Base-by-base conservation (phyloP, 2,329 filamentous ascomycete species). In the Arthroderma uncinatum region DNA sequence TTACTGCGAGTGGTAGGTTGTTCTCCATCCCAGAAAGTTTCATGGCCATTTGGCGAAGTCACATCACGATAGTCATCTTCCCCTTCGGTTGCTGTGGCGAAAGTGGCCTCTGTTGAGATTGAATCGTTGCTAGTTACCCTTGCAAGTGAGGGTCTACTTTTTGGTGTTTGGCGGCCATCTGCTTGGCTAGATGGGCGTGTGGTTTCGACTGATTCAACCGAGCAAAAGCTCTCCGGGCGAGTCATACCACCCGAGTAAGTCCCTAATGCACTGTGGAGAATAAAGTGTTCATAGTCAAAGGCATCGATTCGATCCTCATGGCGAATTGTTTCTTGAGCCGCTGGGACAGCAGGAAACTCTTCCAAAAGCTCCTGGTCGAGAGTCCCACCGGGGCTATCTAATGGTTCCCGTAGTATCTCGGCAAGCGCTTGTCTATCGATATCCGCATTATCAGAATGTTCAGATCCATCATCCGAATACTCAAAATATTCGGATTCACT, bases 271-370 rank as follows among this genome's bases (percentile, higher is more conserved):
- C 89, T 95, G 70, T 96, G 90, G 12, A 96, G 78, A 70, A 95
- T 95, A 73, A 96, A 96, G 68, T 95, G 85, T 70, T 95, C 88
- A 61, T 97, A 97, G 69, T 97, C 92, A 66, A 97, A 97, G 0
- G 91, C 91, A 70, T 97, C 92, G 63, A 91, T 85, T 19, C 92
- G 86, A 69, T 96, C 90, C 73, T 97, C 92, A 66, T 97, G 92
- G 0, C 89, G 89, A 4, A 86, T 73, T 7, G 80, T 79, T 54
- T 81, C 78, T 56, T 81, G 77, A 52, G 78, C 69, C 0, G 59
- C 65, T 9, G 67, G 66, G 12, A 67, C 62, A 2, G 67, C 57
- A 6, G 68, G 66, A 23, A 71, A 67, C n/a, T 68, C 65, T 50
- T 70, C 66, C 48, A 71, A 59, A n/a, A 67, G 52, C 9, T 68